Base-by-base conservation (phyloP, 2,329 filamentous ascomycete genomes). In the Alternaria sp. region DNA sequence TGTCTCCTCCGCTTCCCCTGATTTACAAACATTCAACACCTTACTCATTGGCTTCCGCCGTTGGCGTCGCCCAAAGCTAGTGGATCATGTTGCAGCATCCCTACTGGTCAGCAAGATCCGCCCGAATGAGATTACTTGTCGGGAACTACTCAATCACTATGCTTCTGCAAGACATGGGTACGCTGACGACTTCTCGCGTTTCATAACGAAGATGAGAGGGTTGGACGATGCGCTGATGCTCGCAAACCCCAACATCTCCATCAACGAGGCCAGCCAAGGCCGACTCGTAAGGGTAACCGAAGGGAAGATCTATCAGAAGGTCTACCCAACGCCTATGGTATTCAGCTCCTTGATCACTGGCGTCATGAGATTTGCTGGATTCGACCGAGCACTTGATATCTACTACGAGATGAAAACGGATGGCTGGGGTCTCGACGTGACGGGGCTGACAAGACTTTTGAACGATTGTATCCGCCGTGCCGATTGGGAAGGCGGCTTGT, bases 21-120 rank as follows among this genome's bases (percentile, higher is more conserved):
- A 87, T 63, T 84, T 91, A 36, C 83, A 88, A 65, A 92, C 89
- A 4, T 92, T 89, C 80, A 93, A 93, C 71, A 84, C 85, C 12
- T 82, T 95, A 27, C 84, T 94, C 3, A 75, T 86, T n/a, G 86
- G 86, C n/a, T 88, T 94, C 52, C 67, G 64, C 49, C 66, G 69
- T 34, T 76, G 72, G 67, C 60, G 69, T 40, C 67, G 64, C n/a
- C 60, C 59, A 11, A 54, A 64, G 1, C 54, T 79, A 40, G 65
- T 72, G n/a, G 65, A 75, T 34, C 41, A 63, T 36, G 68, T 80
- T 22, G 75, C 80, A 25, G 45, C 68, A 2, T 68, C 71, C 4
- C 65, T 80, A 16, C 69, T 80, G 6, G 66, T 64, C 22, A 77
- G 77, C 38, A 77, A 81, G 36, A 76, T 82, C 12, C 78, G 83